phyloP scores from a whole-genome alignment of 805 yeast species.

The Candida maesae region DNA sequence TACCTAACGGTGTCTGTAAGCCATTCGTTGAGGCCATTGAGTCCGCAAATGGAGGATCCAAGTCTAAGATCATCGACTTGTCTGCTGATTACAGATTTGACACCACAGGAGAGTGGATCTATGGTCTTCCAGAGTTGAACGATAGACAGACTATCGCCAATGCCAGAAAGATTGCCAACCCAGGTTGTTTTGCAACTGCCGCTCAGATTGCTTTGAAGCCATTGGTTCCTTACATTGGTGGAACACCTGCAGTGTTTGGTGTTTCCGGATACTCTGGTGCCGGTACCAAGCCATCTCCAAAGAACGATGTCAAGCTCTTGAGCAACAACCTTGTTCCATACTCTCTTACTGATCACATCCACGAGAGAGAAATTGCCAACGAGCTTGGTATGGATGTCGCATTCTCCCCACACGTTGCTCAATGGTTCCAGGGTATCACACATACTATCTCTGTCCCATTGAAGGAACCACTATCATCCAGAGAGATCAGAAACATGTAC shows the following conservation, averaged over 20 bases:
- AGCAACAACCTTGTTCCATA: slow-evolving; percentile 88
- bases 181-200: slow-evolving; percentile 99
- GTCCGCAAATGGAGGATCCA: slow-evolving; percentile 53
- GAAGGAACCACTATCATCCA: slow-evolving; percentile 61
- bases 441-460: slow-evolving; percentile 90
- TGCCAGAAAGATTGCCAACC: slow-evolving; percentile 86
- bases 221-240: slow-evolving; percentile 59
- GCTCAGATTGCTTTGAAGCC: slow-evolving; percentile 94
- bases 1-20: slow-evolving; percentile 95
- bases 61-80: slow-evolving; percentile 82
- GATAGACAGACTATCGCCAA: slow-evolving; percentile 60
- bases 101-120: slow-evolving; percentile 80
- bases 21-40: slow-evolving; percentile 82
- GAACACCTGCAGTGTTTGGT: slow-evolving; percentile 86
- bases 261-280: slow-evolving; percentile 99
- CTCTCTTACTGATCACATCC: slow-evolving; percentile 93
- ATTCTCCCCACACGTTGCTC: slow-evolving; percentile 96
- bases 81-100: slow-evolving; percentile 97
- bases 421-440: slow-evolving; percentile 98
- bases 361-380: slow-evolving; percentile 86
- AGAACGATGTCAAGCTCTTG: slow-evolving; percentile 77
- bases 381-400: slow-evolving; percentile 79
- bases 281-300: slow-evolving; percentile 97
- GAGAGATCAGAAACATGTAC: slow-evolving; percentile 80
- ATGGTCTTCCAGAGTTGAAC: slow-evolving; percentile 92